Conservation (phyloP, 139 green algal species). For the Tetradesmus lagerheimii region DNA sequence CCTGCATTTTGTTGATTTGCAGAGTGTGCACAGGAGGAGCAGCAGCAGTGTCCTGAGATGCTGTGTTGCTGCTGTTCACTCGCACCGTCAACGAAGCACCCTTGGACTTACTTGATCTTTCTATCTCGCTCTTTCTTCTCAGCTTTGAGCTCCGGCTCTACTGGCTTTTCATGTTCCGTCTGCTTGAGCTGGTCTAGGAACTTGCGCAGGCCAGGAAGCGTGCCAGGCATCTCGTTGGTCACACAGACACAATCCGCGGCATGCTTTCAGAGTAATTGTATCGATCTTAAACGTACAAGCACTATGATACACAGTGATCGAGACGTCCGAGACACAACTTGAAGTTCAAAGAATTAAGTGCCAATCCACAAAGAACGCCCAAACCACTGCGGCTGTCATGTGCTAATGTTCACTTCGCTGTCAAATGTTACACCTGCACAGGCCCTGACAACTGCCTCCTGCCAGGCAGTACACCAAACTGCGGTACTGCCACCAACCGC, state of each 20-base stretch:
- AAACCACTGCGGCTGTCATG: neutral
- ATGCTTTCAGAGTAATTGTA: neutral
- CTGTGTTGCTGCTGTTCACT: neutral
- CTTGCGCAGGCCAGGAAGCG: constrained; percentile 16
- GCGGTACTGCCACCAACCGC: constrained; percentile 1
- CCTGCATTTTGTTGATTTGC: constrained; percentile 51
- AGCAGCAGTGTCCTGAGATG: neutral
- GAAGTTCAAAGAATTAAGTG: neutral
- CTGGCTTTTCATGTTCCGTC: constrained; percentile 44
- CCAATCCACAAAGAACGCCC: neutral
- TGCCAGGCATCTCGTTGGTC: neutral
- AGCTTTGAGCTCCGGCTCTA: constrained; percentile 68
- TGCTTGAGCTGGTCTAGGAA: constrained; percentile 55
- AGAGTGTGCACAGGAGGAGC: neutral
- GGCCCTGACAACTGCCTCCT: neutral
- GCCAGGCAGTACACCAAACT: neutral
- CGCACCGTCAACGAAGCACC: neutral
- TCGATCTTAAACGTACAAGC: neutral
- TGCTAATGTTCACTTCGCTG: neutral
- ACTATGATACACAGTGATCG: neutral
- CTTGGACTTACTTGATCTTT: constrained; percentile 52
- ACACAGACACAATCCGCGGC: neutral
- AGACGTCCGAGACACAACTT: neutral
- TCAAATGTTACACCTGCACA: neutral
- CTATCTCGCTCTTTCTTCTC: constrained; percentile 55